These are phyloP conservation scores for Trametes cubensis DNA, from an alignment of 768 basidiomycete genomes.

Conservation along the genomic window DNA sequence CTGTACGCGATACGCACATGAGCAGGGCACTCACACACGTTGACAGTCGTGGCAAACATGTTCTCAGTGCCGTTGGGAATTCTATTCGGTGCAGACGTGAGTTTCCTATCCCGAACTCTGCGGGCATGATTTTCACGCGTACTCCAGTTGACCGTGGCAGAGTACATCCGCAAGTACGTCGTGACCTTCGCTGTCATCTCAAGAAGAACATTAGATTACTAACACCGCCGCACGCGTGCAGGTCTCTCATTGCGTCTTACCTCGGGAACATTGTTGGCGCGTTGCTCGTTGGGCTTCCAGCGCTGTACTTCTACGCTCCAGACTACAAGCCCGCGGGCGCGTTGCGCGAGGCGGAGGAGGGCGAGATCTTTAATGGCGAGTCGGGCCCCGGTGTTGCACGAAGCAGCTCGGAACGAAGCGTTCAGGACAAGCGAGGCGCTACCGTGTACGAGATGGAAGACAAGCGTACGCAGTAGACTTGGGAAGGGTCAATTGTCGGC, in stretches of 20 bases:
- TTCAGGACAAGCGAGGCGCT: conserved; percentile 6
- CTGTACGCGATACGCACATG: not conserved
- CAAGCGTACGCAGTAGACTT: conserved; percentile 9
- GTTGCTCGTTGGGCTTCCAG: conserved; percentile 64
- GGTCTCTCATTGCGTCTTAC: conserved; percentile 65
- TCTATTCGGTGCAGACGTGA: conserved; percentile 67
- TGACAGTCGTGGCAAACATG: conserved; percentile 72
- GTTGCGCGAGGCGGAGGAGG: conserved; percentile 27
- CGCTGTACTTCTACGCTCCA: conserved; percentile 61
- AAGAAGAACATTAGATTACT: not conserved
- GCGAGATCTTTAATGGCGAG: conserved; percentile 22
- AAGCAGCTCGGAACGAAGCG: not conserved
- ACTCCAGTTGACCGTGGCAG: conserved; percentile 48
- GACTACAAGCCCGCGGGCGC: conserved; percentile 43
- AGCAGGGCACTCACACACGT: not conserved
- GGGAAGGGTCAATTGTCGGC: too few species aligned
- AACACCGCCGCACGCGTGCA: conserved; percentile 20
- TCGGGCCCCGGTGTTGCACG: not conserved
- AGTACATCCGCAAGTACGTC: conserved; percentile 69
- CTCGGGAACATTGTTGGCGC: conserved; percentile 72
- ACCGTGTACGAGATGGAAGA: conserved; percentile 15
- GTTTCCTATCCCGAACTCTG: conserved; percentile 27
- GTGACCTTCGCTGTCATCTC: not conserved
- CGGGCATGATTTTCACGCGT: conserved; percentile 4
- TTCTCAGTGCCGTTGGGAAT: conserved; percentile 72